A percentile compares a stretch with the other conserved stretches of the same genome.
Conservation (phyloP, 108 stramenopile species). For the Licmophora abbreviata region DNA sequence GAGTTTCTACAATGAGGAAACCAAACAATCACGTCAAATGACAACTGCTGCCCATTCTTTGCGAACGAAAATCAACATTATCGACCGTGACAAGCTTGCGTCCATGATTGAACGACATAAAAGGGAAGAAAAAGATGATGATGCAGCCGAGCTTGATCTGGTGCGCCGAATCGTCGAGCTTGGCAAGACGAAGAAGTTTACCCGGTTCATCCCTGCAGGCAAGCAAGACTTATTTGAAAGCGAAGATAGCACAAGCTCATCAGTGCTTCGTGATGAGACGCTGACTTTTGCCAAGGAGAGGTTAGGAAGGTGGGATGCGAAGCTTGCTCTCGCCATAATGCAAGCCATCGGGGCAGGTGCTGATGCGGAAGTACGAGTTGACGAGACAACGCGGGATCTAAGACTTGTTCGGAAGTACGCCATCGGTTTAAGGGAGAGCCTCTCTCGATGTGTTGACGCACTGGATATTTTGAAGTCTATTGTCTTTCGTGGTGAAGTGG, state of each 20-base stretch:
- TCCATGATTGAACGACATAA: constrained; percentile 54
- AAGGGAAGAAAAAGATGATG: constrained; percentile 43
- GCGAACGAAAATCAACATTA: constrained; percentile 40
- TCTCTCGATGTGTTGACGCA: constrained; percentile 54
- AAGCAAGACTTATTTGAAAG: constrained; percentile 15
- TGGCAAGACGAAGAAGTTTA: constrained; percentile 21
- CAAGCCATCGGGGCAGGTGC: constrained; percentile 64
- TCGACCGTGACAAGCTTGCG: constrained; percentile 32
- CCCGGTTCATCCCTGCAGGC: constrained; percentile 1
- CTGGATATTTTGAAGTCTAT: constrained; percentile 33
- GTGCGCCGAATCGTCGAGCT: constrained; percentile 63
- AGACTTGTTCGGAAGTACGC: constrained; percentile 66
- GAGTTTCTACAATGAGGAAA: constrained; percentile 56
- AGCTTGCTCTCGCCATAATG: constrained; percentile 57
- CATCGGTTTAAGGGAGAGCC: constrained; percentile 56
- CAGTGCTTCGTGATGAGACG: constrained; percentile 19
- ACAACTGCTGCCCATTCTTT: constrained; percentile 44
- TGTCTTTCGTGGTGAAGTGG: constrained; percentile 7
- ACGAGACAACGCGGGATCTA: constrained; percentile 73
- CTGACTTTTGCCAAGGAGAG: constrained; percentile 36
- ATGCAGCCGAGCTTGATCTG: constrained; percentile 42
- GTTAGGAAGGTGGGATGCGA: constrained; percentile 68
- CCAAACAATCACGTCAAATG: constrained; percentile 44
- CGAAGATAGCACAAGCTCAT: constrained; percentile 18
- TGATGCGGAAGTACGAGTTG: constrained; percentile 69